Conservation (phyloP, 2,329 filamentous ascomycete species). For the Gaeumannomyces tritici region DNA sequence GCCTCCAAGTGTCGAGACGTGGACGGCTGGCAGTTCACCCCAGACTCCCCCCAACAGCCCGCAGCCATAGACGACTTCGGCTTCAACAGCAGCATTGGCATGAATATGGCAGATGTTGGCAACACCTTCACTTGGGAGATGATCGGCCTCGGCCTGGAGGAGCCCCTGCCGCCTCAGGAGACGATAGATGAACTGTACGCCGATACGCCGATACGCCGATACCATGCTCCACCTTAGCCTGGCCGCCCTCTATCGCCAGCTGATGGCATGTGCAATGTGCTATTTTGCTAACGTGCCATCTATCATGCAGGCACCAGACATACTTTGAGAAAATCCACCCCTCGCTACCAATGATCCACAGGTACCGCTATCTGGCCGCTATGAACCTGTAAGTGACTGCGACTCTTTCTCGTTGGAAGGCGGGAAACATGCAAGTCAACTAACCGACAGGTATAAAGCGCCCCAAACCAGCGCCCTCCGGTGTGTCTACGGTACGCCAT, state of each 20-base stretch:
- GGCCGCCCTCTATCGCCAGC: neutral
- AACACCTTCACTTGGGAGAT: slow-evolving; percentile 71
- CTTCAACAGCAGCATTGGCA: slow-evolving; percentile 39
- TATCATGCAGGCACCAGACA: slow-evolving; percentile 54
- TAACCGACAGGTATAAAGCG: slow-evolving; percentile 30
- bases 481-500: slow-evolving; percentile 87
- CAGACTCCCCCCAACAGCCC: slow-evolving; percentile 39
- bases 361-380: slow-evolving; percentile 74
- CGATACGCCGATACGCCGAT: slow-evolving; percentile 26
- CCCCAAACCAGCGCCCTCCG: slow-evolving; percentile 77
- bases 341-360: slow-evolving; percentile 81
- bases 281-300: slow-evolving; percentile 8
- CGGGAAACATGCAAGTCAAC: neutral
- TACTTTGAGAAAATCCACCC: slow-evolving; percentile 90
- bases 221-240: slow-evolving; percentile 27
- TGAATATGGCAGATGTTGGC: slow-evolving; percentile 40
- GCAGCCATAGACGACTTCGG: slow-evolving; percentile 46
- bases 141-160: slow-evolving; percentile 49
- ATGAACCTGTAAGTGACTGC: slow-evolving; percentile 60
- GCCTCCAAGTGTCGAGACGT: slow-evolving; percentile 32
- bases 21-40: slow-evolving; percentile 46
- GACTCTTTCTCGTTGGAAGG: neutral
- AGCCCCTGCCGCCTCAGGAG: slow-evolving; percentile 48
- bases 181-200: slow-evolving; percentile 67
- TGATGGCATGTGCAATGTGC: no score